These are phyloP conservation scores for Chytriomyces hyalinus DNA, from an alignment of 192 early-diverging fungal species.

Conservation along the genomic window DNA sequence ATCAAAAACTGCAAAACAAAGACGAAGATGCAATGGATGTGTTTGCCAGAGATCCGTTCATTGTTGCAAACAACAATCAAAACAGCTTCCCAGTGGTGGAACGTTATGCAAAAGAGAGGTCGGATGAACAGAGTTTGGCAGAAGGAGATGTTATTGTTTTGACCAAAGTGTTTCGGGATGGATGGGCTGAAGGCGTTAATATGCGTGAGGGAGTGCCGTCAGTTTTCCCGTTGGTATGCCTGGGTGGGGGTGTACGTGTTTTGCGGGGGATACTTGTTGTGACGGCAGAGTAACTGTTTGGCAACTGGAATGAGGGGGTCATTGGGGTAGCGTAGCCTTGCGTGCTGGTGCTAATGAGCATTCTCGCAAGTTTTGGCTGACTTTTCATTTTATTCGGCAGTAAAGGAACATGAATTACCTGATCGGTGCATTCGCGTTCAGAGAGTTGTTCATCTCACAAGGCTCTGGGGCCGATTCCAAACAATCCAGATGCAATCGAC, in stretches of 20 bases:
- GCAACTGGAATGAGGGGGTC: too few species aligned
- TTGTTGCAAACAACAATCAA: conserved; percentile 34
- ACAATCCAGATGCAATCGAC: too few species aligned
- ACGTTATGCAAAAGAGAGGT: conserved; percentile 31
- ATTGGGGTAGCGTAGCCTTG: too few species aligned
- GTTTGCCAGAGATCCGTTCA: conserved; percentile 28
- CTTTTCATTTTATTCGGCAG: too few species aligned
- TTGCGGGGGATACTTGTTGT: conserved; percentile 29
- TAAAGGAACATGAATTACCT: too few species aligned
- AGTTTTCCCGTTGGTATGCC: conserved; percentile 47
- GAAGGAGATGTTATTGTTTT: conserved; percentile 43
- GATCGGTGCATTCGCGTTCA: too few species aligned
- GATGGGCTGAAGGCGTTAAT: conserved; percentile 49
- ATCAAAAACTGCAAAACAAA: neutral
- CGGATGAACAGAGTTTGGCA: conserved; percentile 46
- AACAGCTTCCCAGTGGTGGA: conserved; percentile 42
- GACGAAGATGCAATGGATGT: conserved; percentile 26
- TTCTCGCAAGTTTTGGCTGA: too few species aligned
- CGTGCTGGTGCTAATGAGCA: too few species aligned
- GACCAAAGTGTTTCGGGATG: conserved; percentile 42
- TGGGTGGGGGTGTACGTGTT: conserved; percentile 46
- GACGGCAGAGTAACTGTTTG: conserved; percentile 26
- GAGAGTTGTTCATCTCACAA: too few species aligned
- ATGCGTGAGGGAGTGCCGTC: conserved; percentile 47
- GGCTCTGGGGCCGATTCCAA: too few species aligned